Evolutionary conservation across 495 filamentous ascomycete species (phyloP).

Genomic region (Aspergillus avenaceus): DNA sequence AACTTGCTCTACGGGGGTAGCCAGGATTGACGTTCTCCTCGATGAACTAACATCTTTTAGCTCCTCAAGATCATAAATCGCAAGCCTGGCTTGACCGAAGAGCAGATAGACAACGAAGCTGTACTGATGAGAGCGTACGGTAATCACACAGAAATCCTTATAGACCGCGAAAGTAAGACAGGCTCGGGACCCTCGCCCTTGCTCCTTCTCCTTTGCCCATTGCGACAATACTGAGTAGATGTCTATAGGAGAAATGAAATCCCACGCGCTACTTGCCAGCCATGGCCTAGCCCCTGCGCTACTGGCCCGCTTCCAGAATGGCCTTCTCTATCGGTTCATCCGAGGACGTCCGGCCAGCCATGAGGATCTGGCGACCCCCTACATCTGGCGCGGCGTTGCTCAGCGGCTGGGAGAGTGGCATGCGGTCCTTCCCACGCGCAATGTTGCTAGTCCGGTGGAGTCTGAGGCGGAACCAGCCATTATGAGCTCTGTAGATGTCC

Average conservation of each 20-base stretch:
- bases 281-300: slow-evolving; percentile 79
- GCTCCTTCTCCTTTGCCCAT: slow-evolving; percentile 21
- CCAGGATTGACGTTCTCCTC: neutral
- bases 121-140: slow-evolving; percentile 93
- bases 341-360: slow-evolving; percentile 74
- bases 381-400: slow-evolving; percentile 80
- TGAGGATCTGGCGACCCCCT: slow-evolving; percentile 65
- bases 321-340: slow-evolving; percentile 90
- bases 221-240: slow-evolving; percentile 39
- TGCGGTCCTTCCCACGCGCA: slow-evolving; percentile 55
- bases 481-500: slow-evolving; percentile 25
- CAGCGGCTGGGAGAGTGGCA: slow-evolving; percentile 88
- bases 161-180: slow-evolving; percentile 87
- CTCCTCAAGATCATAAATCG: slow-evolving; percentile 85
- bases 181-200: slow-evolving; percentile 12
- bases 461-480: slow-evolving; percentile 10
- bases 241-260: slow-evolving; percentile 59
- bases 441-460: slow-evolving; percentile 3
- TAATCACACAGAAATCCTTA: slow-evolving; percentile 88
- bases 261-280: slow-evolving; percentile 71
- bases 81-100: slow-evolving; percentile 67
- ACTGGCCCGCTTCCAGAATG: slow-evolving; percentile 91
- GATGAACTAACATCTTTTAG: slow-evolving; percentile 34
- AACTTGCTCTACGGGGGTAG: slow-evolving; percentile 3
- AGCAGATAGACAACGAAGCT: slow-evolving; percentile 79